phyloP scores from a whole-genome alignment of 2,329 filamentous ascomycete genomes.

The Colletotrichum orbiculare region DNA sequence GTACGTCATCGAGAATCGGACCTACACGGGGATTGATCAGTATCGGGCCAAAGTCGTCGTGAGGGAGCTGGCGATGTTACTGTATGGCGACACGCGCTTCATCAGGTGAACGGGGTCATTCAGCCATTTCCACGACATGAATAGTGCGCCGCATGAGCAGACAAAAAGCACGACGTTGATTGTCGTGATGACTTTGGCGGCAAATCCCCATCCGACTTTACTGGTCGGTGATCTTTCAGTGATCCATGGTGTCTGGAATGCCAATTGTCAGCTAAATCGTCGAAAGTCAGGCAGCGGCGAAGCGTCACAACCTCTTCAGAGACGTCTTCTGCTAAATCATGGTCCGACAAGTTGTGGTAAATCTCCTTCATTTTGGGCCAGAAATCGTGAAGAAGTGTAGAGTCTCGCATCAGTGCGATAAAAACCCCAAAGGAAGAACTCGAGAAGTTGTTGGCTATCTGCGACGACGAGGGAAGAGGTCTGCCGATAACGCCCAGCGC shows the following conservation, averaged over 20 bases:
- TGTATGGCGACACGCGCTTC: conserved; percentile 29
- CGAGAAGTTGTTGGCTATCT: not conserved
- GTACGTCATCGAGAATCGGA: conserved; percentile 21
- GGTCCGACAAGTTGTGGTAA: conserved; percentile 4
- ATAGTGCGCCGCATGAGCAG: conserved; percentile 12
- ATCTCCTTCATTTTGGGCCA: conserved; percentile 14
- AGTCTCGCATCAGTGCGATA: not conserved
- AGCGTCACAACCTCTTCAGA: not conserved
- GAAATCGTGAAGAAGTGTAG: no score
- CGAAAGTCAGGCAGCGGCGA: no score
- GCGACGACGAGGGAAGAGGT: not conserved
- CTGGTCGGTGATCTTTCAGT: not conserved
- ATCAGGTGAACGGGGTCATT: conserved; percentile 25
- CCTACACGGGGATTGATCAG: not conserved
- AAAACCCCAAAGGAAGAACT: not conserved
- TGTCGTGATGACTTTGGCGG: conserved; percentile 4
- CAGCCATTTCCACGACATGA: conserved; percentile 20
- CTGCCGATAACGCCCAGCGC: not conserved
- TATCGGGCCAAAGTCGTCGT: not conserved
- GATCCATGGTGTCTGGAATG: not conserved
- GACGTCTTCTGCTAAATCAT: conserved; percentile 16
- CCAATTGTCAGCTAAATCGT: no score
- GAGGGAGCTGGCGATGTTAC: not conserved
- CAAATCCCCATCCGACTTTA: conserved; percentile 9
- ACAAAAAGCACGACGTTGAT: conserved; percentile 17